phyloP scores from a whole-genome alignment of 805 yeast genomes.

The Metschnikowia borealis region DNA sequence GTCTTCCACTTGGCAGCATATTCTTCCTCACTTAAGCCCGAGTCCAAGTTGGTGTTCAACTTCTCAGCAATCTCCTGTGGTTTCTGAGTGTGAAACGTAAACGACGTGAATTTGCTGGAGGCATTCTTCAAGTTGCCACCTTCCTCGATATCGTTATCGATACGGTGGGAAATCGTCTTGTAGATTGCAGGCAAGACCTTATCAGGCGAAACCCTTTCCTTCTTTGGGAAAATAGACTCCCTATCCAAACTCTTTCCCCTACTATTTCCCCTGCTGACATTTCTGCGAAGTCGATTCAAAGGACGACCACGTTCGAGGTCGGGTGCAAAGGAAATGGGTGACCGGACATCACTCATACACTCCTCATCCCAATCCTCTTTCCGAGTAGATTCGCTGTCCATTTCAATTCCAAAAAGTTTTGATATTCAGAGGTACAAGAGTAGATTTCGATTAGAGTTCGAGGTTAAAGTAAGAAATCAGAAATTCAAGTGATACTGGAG shows the following conservation, averaged over 20 bases:
- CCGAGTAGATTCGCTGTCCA: slow-evolving; percentile 3
- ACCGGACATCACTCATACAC: slow-evolving; percentile 1
- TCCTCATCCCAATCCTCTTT: slow-evolving; percentile 5
- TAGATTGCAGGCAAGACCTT: slow-evolving; percentile 34
- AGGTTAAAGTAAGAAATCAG: too few relatives aligned
- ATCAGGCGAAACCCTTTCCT: slow-evolving; percentile 22
- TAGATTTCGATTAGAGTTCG: too few relatives aligned
- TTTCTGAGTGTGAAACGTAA: slow-evolving; percentile 29
- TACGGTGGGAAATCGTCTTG: slow-evolving; percentile 34
- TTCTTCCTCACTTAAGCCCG: slow-evolving; percentile 22
- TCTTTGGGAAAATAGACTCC: not conserved
- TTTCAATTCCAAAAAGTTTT: too few relatives aligned
- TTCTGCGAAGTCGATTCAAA: not conserved
- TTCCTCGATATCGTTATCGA: slow-evolving; percentile 8
- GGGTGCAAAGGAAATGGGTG: not conserved
- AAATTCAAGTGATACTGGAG: too few relatives aligned
- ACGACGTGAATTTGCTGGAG: slow-evolving; percentile 21
- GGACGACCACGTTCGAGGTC: slow-evolving; percentile 5
- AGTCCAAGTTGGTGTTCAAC: slow-evolving; percentile 17
- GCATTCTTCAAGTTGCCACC: not conserved
- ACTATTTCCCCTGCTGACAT: not conserved
- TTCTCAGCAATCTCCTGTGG: slow-evolving; percentile 20
- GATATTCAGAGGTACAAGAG: too few relatives aligned
- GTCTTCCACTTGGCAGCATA: slow-evolving; percentile 14
- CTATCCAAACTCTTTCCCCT: not conserved